Conservation (phyloP, 768 basidiomycete genomes). For the Mycena venus region DNA sequence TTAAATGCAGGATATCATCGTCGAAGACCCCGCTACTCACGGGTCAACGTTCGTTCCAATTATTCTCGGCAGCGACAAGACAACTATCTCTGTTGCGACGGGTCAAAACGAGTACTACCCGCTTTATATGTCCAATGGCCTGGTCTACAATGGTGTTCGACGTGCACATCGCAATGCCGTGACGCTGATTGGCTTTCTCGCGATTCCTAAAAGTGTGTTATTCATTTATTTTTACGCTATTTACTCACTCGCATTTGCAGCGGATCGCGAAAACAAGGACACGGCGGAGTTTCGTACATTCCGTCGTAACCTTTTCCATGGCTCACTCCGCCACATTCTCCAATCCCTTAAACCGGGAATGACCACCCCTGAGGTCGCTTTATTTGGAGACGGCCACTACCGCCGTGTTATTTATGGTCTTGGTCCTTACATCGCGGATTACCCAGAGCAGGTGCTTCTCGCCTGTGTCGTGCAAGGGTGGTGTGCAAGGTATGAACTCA, state of each 20-base stretch:
- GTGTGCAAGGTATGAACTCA: slow-evolving; percentile 55
- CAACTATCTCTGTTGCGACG: slow-evolving; percentile 51
- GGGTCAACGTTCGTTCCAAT: slow-evolving; percentile 48
- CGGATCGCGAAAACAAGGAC: slow-evolving; percentile 1
- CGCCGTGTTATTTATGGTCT: too few relatives aligned
- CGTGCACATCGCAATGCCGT: slow-evolving; percentile 48
- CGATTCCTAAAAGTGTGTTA: slow-evolving; percentile 45
- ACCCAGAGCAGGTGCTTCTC: too few relatives aligned
- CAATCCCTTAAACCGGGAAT: slow-evolving; percentile 38
- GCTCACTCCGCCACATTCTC: slow-evolving; percentile 40
- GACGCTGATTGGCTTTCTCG: slow-evolving; percentile 43
- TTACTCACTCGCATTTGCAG: background rate
- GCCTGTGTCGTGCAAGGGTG: slow-evolving; percentile 50
- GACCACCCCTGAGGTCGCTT: slow-evolving; percentile 38
- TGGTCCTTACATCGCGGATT: too few relatives aligned
- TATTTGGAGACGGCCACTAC: slow-evolving; percentile 45
- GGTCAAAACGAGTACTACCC: slow-evolving; percentile 55
- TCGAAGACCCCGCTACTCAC: slow-evolving; percentile 23
- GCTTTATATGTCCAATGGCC: slow-evolving; percentile 48
- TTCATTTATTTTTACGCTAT: slow-evolving; percentile 27
- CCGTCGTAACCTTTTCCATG: slow-evolving; percentile 47
- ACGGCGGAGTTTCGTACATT: slow-evolving; percentile 37
- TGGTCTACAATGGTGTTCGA: slow-evolving; percentile 46
- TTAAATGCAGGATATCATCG: background rate
- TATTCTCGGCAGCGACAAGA: slow-evolving; percentile 54